Conservation (phyloP, 768 basidiomycete genomes). For the Boletus fagicola region DNA sequence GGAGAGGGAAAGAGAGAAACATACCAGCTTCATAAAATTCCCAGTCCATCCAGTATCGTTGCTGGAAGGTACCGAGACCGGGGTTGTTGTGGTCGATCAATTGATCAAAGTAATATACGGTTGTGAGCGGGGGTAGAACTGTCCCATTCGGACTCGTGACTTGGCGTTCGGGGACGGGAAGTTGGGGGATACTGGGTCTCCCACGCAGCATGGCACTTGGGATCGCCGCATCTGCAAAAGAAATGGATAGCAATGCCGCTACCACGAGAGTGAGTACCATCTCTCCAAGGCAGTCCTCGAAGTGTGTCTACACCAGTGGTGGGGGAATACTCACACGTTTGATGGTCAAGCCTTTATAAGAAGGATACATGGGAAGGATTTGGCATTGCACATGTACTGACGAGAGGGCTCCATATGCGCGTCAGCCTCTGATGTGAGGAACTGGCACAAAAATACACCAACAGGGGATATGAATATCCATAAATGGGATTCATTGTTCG, state of each 20-base stretch:
- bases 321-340: not conserved
- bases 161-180: slow-evolving; percentile 10
- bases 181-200: slow-evolving; percentile 11
- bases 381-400: slow-evolving; percentile 2
- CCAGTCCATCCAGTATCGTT: slow-evolving; percentile 70
- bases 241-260: slow-evolving; percentile 7
- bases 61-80: slow-evolving; percentile 70
- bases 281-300: not conserved
- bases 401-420: slow-evolving; percentile 2
- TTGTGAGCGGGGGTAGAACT: slow-evolving; percentile 24
- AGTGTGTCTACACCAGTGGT: not conserved
- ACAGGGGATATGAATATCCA: not conserved
- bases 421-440: slow-evolving; percentile 4
- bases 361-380: slow-evolving; percentile 5
- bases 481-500: not conserved
- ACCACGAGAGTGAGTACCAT: slow-evolving; percentile 16
- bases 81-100: slow-evolving; percentile 50
- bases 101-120: slow-evolving; percentile 33
- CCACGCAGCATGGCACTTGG: slow-evolving; percentile 22
- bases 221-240: slow-evolving; percentile 21
- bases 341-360: slow-evolving; percentile 6
- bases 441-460: not conserved
- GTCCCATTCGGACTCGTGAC: slow-evolving; percentile 25
- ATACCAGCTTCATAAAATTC: slow-evolving; percentile 60
- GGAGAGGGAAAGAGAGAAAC: not conserved